These are phyloP conservation scores for Neofusicoccum sp. DNA, from an alignment of 2,329 filamentous ascomycete genomes.

Conservation along the genomic window DNA sequence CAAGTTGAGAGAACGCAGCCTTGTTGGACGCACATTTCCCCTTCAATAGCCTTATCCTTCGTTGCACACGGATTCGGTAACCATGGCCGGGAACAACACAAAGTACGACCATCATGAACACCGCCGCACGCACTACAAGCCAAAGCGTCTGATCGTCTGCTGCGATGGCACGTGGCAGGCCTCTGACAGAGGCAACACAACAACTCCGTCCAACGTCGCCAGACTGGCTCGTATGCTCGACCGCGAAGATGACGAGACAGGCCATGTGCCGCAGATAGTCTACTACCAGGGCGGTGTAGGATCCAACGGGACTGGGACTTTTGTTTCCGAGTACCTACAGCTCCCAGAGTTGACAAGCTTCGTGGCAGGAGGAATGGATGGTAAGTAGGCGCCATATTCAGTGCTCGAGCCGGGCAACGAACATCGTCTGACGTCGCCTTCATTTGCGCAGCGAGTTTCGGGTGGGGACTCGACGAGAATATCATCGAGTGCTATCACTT, in stretches of 20 bases:
- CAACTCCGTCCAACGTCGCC: slow-evolving; percentile 54
- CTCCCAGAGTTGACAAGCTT: too few relatives aligned
- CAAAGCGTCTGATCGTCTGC: slow-evolving; percentile 35
- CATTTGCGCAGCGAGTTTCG: neutral
- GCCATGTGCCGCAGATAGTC: slow-evolving; percentile 49
- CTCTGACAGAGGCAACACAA: neutral
- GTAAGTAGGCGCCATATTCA: neutral
- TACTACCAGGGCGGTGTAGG: slow-evolving; percentile 56
- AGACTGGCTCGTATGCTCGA: slow-evolving; percentile 54
- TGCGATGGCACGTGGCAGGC: slow-evolving; percentile 40
- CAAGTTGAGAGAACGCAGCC: too few relatives aligned
- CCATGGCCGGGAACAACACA: too few relatives aligned
- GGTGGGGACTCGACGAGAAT: slow-evolving; percentile 49
- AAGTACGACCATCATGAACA: too few relatives aligned
- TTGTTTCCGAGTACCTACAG: too few relatives aligned
- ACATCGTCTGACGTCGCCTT: neutral
- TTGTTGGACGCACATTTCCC: too few relatives aligned
- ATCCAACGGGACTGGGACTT: slow-evolving; percentile 24
- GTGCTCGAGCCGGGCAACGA: neutral
- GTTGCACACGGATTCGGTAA: too few relatives aligned
- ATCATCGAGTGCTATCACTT: slow-evolving; percentile 55
- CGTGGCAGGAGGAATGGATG: too few relatives aligned
- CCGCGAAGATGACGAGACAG: slow-evolving; percentile 49
- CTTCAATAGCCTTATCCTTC: too few relatives aligned
- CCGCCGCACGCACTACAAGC: too few relatives aligned